These are phyloP conservation scores for Euphorbia peplus DNA, from an alignment of 345 rosid species.

Conservation along the genomic window DNA sequence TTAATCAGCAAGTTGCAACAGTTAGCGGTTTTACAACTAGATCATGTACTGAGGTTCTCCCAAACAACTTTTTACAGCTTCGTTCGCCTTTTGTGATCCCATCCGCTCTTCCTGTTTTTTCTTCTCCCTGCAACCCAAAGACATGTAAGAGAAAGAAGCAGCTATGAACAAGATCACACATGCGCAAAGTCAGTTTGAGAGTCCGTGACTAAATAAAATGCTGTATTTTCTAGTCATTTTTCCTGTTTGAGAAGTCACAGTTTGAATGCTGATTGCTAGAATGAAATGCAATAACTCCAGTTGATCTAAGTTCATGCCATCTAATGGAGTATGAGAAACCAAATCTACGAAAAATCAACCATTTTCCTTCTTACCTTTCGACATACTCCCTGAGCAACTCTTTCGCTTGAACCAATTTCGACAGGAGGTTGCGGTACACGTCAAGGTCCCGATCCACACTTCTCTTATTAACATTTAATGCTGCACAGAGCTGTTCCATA, in stretches of 20 bases:
- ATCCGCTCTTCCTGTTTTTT: constrained; percentile 76
- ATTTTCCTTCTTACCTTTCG: constrained; percentile 51
- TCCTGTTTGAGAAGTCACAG: not conserved
- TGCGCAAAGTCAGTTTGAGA: not conserved
- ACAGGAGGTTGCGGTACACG: constrained; percentile 88
- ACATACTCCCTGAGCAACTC: constrained; percentile 92
- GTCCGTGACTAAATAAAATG: not conserved
- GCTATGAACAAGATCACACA: not conserved
- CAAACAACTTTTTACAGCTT: constrained; percentile 62
- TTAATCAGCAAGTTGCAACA: constrained; percentile 3
- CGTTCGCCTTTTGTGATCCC: constrained; percentile 72
- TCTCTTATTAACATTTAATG: constrained; percentile 75
- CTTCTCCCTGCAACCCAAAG: constrained; percentile 70
- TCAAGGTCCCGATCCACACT: constrained; percentile 96
- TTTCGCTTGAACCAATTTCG: constrained; percentile 96
- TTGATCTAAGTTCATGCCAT: not conserved
- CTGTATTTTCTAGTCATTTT: not conserved
- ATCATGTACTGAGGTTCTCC: constrained; percentile 43
- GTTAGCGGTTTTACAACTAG: constrained; percentile 18
- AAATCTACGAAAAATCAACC: not conserved
- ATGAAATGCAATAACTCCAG: not conserved
- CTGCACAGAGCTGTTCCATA: constrained; percentile 78
- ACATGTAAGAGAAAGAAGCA: not conserved
- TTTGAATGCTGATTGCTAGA: not conserved
- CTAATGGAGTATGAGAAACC: not conserved